Conservation (phyloP, 2,329 filamentous ascomycete genomes). For the Gremmenia infestans region DNA sequence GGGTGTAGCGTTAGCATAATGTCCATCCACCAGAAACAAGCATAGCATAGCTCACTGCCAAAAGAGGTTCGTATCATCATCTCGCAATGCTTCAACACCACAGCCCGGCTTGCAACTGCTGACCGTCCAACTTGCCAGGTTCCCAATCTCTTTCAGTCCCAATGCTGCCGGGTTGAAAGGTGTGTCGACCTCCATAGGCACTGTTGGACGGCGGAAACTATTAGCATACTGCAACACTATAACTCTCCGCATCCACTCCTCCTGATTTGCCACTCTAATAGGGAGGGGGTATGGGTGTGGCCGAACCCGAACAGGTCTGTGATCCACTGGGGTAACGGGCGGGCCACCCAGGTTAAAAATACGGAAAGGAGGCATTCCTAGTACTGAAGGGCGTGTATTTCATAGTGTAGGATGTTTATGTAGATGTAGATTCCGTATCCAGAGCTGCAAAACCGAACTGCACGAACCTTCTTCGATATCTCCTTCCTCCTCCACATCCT, state of each 20-base stretch:
- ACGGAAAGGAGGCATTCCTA: neutral
- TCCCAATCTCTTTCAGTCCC: conserved; percentile 76
- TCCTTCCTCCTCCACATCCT: conserved; percentile 34
- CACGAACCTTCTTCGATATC: conserved; percentile 27
- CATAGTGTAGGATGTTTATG: neutral
- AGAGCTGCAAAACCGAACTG: neutral
- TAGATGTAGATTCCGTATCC: neutral
- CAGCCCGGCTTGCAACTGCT: conserved; percentile 77
- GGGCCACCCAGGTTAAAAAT: neutral
- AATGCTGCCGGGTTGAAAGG: conserved; percentile 45
- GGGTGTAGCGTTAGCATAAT: neutral
- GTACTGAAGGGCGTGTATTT: neutral
- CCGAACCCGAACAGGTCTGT: neutral
- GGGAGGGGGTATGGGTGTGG: neutral
- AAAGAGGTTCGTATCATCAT: conserved; percentile 66
- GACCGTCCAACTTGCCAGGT: conserved; percentile 77
- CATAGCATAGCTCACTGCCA: conserved; percentile 62
- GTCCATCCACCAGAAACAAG: neutral
- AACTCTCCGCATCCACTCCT: neutral
- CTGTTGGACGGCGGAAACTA: conserved; percentile 10
- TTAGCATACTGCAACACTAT: conserved; percentile 8
- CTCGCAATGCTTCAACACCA: conserved; percentile 69
- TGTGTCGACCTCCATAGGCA: conserved; percentile 30
- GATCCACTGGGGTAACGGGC: neutral
- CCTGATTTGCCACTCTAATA: neutral